Base-by-base conservation (phyloP, 164 flowering plant genomes). In the Aristolochia fimbriata region DNA sequence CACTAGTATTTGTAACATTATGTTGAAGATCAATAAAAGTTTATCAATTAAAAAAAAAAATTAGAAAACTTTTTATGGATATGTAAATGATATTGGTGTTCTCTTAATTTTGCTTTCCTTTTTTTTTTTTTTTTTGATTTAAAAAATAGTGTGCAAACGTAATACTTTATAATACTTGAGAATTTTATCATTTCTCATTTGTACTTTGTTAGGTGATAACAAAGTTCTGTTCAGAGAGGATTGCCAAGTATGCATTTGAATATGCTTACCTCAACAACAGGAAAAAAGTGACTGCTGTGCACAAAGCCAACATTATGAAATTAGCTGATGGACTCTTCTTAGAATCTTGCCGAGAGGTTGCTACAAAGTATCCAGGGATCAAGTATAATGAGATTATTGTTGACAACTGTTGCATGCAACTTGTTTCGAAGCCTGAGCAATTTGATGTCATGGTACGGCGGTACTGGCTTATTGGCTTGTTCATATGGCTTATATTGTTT, bases 401-500 rank as follows among this genome's bases (percentile, higher is more conserved):
- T 66, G 97, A 91, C 67, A 91, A 91, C 71, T 88, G 96, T 76
- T 91, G 96, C 68, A 91, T 91, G 97, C 97, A 91, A 64, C 96
- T 91, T 70, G 97, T 91, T 51, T 78, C 97, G 55, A 91, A 82
- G 76, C 97, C 97, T 10, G 97, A 91, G 80, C 97, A 91, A 66
- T 91, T 91, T 71, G 97, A 91, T 70, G 97, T 91, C 58, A 91
- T 91, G 97, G 97, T 91, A 81, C 62, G 77, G 12, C 62, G 77
- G 12, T 37, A 10, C 37, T 21, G 23, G 20, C 57, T 21, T 22
- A 23, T n/a, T 20, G 6, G 30, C 55, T 24, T 30, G 11, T 49
- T 27, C 15, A 13, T 25, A 2, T 50, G 11, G 22, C 53, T 17
- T 50, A 50, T 17, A 50, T 50, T 50, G 11, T 30, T 3, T 21